Base-by-base conservation (phyloP, 768 basidiomycete genomes). In the Boletus edulis region DNA sequence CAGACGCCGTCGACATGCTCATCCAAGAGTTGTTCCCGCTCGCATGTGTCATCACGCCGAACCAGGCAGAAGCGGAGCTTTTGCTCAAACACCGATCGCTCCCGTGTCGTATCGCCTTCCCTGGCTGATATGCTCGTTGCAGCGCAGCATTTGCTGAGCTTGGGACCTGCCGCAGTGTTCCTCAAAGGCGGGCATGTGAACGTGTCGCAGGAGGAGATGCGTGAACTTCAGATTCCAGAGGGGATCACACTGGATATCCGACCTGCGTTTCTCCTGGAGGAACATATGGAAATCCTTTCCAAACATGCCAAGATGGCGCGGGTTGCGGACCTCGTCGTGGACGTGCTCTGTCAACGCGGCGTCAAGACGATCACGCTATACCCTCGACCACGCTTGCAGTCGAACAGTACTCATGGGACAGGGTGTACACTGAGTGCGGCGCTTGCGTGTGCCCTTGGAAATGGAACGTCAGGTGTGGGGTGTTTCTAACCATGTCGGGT, bases 391-490 rank as follows among this genome's bases (percentile, higher is more conserved):
- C 74, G 81, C 14, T 72, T 92, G 20, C 75, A 85, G 14, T 84
- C 89, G 7, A 78, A 72, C 34, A 91, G 78, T 60, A 97, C 94
- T 0, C 94, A 96, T 65, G 94, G 94, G 1, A 97, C 94, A 0
- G 94, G 94, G 2, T 97, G 94, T 67, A 97, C 94, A 0, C 75
- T 97, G n/a, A 87, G 85, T 44, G 85, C 94, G 0, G 90, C 92
- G 0, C 78, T 96, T 17, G 86, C 86, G 3, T 84, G 83, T 51
- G 76, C 77, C 6, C 73, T 94, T 15, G 87, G 82, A 3, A 43
- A 84, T 82, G 54, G 60, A 57, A 10, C 47, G 58, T n/a, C 56
- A 76, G 79, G 48, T 65, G 80, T 78, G 37, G 32, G 56, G 60
- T n/a, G 11, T 58, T 27, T 37, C 35, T 9, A 12, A 15, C n/a